These are phyloP conservation scores for Ustanciosporium gigantosporum DNA, from an alignment of 1,284 basidiomycete genomes.

Conservation along the genomic window DNA sequence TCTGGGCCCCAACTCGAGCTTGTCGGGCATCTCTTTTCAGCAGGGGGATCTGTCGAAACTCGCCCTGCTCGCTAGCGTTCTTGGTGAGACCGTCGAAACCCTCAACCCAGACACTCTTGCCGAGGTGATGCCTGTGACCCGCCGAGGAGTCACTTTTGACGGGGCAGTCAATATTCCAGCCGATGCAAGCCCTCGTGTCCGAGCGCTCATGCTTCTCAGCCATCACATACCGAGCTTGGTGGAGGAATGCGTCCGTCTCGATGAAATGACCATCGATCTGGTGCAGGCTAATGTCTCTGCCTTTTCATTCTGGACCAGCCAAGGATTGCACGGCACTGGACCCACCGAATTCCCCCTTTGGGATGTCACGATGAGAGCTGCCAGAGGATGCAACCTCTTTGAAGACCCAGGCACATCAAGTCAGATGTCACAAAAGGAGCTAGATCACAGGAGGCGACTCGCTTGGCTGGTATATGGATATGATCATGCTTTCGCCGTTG, in stretches of 20 bases:
- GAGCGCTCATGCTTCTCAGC: conserved; percentile 11
- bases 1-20: not conserved
- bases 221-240: conserved; percentile 26
- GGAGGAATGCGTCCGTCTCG: conserved; percentile 31
- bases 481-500: conserved; percentile 35
- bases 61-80: conserved; percentile 19
- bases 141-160: not conserved
- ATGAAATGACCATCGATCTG: conserved; percentile 37
- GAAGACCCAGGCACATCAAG: conserved; percentile 20
- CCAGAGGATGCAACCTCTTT: conserved; percentile 21
- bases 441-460: conserved; percentile 28
- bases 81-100: conserved; percentile 29
- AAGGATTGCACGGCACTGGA: conserved; percentile 25
- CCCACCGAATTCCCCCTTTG: conserved; percentile 28
- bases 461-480: conserved; percentile 44
- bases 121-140: conserved; percentile 5
- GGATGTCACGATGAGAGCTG: conserved; percentile 32
- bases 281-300: conserved; percentile 34
- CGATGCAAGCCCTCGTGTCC: conserved; percentile 14
- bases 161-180: conserved; percentile 6
- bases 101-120: conserved; percentile 15
- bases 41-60: conserved; percentile 26
- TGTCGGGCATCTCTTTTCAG: conserved; percentile 2
- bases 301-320: conserved; percentile 33
- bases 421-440: conserved; percentile 3